Evolutionary conservation across 2,329 filamentous ascomycete species (phyloP), one percentile per base, ranked within the genome.

Genomic region (Fusarium tanahbumbuense): DNA sequence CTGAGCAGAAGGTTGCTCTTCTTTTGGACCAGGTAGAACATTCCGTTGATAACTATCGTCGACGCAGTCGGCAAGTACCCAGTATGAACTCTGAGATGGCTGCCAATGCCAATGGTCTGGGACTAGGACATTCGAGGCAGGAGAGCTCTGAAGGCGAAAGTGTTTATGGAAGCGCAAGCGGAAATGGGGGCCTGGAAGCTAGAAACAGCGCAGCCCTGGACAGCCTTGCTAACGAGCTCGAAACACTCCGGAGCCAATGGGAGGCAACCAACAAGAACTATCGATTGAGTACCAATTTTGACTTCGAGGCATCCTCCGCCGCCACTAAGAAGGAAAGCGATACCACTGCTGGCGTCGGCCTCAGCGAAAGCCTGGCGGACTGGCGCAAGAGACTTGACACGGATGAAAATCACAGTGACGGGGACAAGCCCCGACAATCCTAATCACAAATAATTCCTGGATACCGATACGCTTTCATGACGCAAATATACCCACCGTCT

Each of bases 261-360:
- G 94, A 98, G 82, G 93, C 91, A 41, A 97, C 94, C 15, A 98
- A 95, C 82, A 96, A 97, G 81, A 97, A 93, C 76, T 98, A 98
- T 80, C 91, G 96, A 25, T 83, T 98, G 46, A 97, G 93, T 80
- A 94, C 91, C 76, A 90, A 92, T 54, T 97, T 97, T 75, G 94
- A 98, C 77, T 94, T 97, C 74, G 94, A 97, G 60, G 71, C 77
- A 23, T 83, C 74, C 8, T 74, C 80, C 28, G 73, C 80, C 28
- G 73, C 69, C 34, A 60, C 58, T 50, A 84, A 83, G 70, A 83
- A 82, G 53, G 80, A 83, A 22, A 83, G 85, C 41, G 83, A 86
- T 10, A 81, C 64, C 30, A 42, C 81, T 8, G 47, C 72, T 12
- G 74, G 73, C 47, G 75, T 83, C 16, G 88, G 84, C 25, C 82